A percentile compares a stretch with the other conserved stretches of the same genome.
phyloP scores from a whole-genome alignment of 805 yeast species.

The Saccharomycopsis oosterbeekiorum region DNA sequence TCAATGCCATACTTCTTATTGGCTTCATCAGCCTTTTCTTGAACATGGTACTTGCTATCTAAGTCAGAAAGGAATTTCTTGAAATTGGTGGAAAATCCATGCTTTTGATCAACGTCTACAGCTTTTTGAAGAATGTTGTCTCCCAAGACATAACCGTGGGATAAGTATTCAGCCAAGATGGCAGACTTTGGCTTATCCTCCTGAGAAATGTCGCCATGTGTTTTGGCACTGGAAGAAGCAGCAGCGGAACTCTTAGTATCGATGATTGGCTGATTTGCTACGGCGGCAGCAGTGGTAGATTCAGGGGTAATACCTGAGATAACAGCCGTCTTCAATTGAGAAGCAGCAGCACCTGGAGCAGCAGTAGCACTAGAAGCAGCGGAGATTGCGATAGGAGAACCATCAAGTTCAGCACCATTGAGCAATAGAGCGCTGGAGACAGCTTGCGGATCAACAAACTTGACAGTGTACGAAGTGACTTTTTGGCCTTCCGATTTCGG shows the following conservation, averaged over 20 bases:
- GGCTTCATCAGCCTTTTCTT: conserved; percentile 37
- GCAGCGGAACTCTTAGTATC: conserved; percentile 17
- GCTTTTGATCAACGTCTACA: conserved; percentile 51
- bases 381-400: conserved; percentile 34
- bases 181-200: conserved; percentile 72
- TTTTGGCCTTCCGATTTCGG: conserved; percentile 28
- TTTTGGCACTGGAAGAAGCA: conserved; percentile 11
- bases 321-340: conserved; percentile 3
- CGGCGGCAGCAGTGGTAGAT: conserved; percentile 17
- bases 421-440: conserved; percentile 60
- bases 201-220: conserved; percentile 45
- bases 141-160: conserved; percentile 61
- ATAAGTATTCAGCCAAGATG: conserved; percentile 63
- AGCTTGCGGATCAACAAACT: conserved; percentile 50
- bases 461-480: conserved; percentile 32
- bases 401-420: conserved; percentile 66
- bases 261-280: conserved; percentile 17
- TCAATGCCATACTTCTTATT: conserved; percentile 25
- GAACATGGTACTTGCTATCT: conserved; percentile 53
- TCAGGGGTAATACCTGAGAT: conserved; percentile 16
- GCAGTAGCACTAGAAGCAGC: conserved; percentile 21
- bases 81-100: conserved; percentile 52
- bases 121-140: conserved; percentile 55
- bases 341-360: conserved; percentile 11
- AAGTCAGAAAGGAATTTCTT: conserved; percentile 42